Conservation (phyloP, 148 eudicot species). For the Dysphania ambrosioides region DNA sequence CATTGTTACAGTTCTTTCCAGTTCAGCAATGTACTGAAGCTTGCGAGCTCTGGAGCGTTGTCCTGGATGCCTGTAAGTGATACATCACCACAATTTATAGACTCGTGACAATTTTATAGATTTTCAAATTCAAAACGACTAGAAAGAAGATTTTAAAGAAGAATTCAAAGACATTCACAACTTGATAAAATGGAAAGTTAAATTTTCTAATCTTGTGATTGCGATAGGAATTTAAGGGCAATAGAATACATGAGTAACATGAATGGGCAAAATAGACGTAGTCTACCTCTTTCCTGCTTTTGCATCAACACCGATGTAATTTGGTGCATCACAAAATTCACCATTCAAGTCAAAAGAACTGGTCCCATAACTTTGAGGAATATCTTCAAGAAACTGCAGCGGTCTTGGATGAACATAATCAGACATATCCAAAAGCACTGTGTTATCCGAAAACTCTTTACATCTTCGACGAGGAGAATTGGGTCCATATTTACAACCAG, state of each 20-base stretch:
- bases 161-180: not conserved
- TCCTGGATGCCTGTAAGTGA: conserved; percentile 54
- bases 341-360: conserved; percentile 23
- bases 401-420: conserved; percentile 39
- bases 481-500: conserved; percentile 58
- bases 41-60: conserved; percentile 74
- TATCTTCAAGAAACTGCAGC: conserved; percentile 31
- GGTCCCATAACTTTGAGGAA: conserved; percentile 28
- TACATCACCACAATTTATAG: conserved; percentile 1
- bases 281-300: conserved; percentile 46
- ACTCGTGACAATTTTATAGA: not conserved
- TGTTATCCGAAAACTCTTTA: conserved; percentile 39
- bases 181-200: not conserved
- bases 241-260: not conserved
- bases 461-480: conserved; percentile 61
- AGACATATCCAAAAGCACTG: conserved; percentile 49
- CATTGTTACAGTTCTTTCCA: conserved; percentile 59
- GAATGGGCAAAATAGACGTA: not conserved
- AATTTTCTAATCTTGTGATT: not conserved
- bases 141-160: not conserved
- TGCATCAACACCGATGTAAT: conserved; percentile 36
- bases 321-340: conserved; percentile 30
- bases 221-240: not conserved
- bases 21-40: conserved; percentile 71
- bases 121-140: not conserved